phyloP scores from a whole-genome alignment of 345 rosid genomes.

The Nasturtium officinale region DNA sequence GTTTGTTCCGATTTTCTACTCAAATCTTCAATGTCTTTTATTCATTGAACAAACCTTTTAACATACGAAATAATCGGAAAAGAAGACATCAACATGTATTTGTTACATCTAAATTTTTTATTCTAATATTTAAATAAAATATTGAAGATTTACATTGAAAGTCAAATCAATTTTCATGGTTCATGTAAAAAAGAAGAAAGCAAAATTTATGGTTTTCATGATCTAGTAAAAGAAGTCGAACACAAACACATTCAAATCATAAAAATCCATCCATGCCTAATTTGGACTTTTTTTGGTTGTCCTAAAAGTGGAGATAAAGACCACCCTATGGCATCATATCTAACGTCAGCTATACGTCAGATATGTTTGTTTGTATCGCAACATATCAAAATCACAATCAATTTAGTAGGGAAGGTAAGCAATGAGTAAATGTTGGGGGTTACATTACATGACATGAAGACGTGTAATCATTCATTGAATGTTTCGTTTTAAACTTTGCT shows the following conservation, averaged over 20 bases:
- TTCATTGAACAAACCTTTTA: neutral
- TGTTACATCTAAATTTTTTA: neutral
- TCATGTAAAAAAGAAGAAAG: no score
- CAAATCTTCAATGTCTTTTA: neutral
- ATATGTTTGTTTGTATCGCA: neutral
- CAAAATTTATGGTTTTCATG: neutral
- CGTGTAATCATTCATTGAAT: constrained; percentile 22
- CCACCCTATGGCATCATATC: neutral
- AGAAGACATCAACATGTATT: neutral
- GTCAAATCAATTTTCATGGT: neutral
- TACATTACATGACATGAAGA: constrained; percentile 24
- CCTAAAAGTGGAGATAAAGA: constrained; percentile 17
- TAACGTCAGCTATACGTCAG: constrained; percentile 10
- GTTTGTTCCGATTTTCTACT: neutral
- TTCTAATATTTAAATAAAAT: neutral
- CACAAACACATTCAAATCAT: constrained; percentile 5
- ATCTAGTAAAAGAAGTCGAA: neutral
- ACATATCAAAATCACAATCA: constrained; percentile 31
- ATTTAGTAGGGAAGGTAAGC: constrained; percentile 18
- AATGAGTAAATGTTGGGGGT: constrained; percentile 23
- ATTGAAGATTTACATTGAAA: neutral
- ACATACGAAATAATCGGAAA: neutral
- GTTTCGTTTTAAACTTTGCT: neutral
- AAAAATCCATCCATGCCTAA: neutral
- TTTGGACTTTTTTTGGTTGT: constrained; percentile 3